These are phyloP conservation scores for Citrus australasica DNA, from an alignment of 345 rosid species.

Conservation along the genomic window DNA sequence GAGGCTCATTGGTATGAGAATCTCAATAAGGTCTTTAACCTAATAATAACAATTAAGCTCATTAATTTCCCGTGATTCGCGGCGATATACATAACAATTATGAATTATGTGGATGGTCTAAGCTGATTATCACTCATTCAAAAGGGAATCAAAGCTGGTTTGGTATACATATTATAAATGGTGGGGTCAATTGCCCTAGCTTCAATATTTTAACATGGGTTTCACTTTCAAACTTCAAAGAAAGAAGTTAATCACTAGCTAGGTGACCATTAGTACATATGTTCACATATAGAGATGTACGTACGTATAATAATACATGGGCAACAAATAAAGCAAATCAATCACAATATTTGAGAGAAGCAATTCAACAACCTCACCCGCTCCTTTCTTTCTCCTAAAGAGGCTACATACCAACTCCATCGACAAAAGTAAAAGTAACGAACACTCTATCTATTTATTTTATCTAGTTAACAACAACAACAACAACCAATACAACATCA, in stretches of 20 bases:
- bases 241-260: too few species aligned
- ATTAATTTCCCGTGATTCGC: neutral
- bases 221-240: too few species aligned
- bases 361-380: slow-evolving; percentile 37
- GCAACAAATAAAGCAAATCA: slow-evolving; percentile 4
- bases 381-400: slow-evolving; percentile 36
- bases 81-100: neutral
- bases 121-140: neutral
- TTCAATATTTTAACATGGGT: too few species aligned
- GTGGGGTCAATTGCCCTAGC: too few species aligned
- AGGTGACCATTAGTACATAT: too few species aligned
- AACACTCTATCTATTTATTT: slow-evolving; percentile 1
- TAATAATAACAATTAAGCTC: neutral
- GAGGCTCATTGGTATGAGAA: neutral
- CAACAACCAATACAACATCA: neutral
- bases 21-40: neutral
- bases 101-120: neutral
- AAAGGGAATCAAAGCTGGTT: neutral
- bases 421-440: slow-evolving; percentile 34
- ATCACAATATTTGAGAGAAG: slow-evolving; percentile 16
- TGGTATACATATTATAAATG: too few species aligned
- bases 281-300: neutral
- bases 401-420: slow-evolving; percentile 41
- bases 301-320: neutral
- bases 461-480: neutral